Evolutionary conservation across 306 rosid species (phyloP).

Genomic region (Styphnolobium japonicum): DNA sequence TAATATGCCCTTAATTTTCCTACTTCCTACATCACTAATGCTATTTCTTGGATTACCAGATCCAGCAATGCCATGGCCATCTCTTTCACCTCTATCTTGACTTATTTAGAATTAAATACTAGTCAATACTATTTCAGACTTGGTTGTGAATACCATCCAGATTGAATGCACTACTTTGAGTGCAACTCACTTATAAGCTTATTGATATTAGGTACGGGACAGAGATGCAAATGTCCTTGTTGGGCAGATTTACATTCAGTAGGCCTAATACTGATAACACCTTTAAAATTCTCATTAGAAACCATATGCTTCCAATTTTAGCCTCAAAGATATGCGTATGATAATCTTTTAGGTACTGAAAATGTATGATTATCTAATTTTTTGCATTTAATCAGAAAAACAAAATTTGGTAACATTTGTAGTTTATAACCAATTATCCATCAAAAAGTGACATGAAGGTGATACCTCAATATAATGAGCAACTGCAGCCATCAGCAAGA

Average conservation of each 20-base stretch:
- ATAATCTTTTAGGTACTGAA: constrained; percentile 4
- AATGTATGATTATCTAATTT: neutral
- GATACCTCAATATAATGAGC: constrained; percentile 12
- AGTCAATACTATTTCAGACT: constrained; percentile 14
- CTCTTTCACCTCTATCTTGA: constrained; percentile 26
- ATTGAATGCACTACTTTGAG: constrained; percentile 51
- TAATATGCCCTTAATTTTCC: constrained; percentile 12
- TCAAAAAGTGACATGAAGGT: constrained; percentile 14
- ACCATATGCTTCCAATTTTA: neutral
- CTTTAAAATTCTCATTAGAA: constrained; percentile 28
- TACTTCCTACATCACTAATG: neutral
- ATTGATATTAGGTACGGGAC: constrained; percentile 67
- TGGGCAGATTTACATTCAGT: constrained; percentile 37
- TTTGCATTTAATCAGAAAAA: constrained; percentile 7
- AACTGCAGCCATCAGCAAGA: neutral
- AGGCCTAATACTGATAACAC: constrained; percentile 34
- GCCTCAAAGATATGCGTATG: neutral
- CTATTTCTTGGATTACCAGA: constrained; percentile 3
- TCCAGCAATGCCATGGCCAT: constrained; percentile 19
- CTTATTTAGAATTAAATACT: neutral
- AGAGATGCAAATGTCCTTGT: constrained; percentile 46
- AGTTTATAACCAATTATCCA: neutral
- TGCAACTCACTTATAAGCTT: constrained; percentile 59
- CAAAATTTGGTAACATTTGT: neutral
- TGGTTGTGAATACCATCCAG: constrained; percentile 21